Base-by-base conservation (phyloP, 2,329 filamentous ascomycete genomes). In the Epichloe hybrida region DNA sequence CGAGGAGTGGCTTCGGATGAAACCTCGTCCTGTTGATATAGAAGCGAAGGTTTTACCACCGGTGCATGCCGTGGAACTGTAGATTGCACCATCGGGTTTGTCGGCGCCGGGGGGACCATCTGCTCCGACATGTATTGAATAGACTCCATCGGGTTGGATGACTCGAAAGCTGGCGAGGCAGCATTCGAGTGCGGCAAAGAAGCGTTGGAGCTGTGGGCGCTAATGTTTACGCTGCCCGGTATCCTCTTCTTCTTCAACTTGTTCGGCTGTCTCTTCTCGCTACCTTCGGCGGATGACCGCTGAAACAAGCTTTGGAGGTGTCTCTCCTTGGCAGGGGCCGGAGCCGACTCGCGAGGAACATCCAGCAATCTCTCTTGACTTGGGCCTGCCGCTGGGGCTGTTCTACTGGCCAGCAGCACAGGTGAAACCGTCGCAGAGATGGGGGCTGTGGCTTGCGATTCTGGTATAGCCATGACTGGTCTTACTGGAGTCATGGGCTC, bases 171-270 rank as follows among this genome's bases (percentile, higher is more conserved):
- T 2, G 77, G 76, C 5, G 76, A 77, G 2, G 66, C 65, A 9
- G 68, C 62, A 42, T 69, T 65, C 13, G 71, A 73, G 39, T 66
- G 64, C 5, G 70, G 64, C 15, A 95, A 71, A 7, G 90, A 96
- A 15, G 86, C 80, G 6, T 80, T 85, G 15, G 93, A 97, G 62
- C 90, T 96, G 56, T 95, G 89, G 0, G 91, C 90, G 63, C 91
- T 96, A 20, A 83, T 84, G 58, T 88, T 90, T 21, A 85, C 69
- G 61, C 86, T 88, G 41, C 81, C 83, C 0, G 86, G 83, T 50
- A 86, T 72, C 55, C 83, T 76, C 67, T 88, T 95, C 73, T 97
- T 97, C 66, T 84, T 86, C 48, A 98, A 72, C 67, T 96, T 95
- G 61, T 95, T 96, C 0, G 89, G 88, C 62, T 84, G 84, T 44